phyloP scores from a whole-genome alignment of 2,329 filamentous ascomycete species.

The Teratosphaeria epicoccoides region DNA sequence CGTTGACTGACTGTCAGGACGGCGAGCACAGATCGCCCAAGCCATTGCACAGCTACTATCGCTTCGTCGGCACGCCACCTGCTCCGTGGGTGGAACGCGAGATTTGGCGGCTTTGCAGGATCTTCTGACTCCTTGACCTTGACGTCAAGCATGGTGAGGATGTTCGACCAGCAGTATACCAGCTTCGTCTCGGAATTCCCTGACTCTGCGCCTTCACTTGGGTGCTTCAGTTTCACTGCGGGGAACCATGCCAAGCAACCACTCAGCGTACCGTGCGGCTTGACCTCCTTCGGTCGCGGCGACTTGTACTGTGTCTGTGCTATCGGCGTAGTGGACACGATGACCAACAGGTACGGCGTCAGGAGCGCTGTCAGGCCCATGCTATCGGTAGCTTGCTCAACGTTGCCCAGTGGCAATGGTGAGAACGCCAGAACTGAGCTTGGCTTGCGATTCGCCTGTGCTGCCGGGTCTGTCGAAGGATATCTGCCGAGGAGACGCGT shows the following conservation, averaged over 20 bases:
- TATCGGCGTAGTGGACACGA: slow-evolving; percentile 92
- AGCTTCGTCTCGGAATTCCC: slow-evolving; percentile 68
- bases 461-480: slow-evolving; percentile 54
- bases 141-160: slow-evolving; percentile 86
- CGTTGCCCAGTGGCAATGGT: slow-evolving; percentile 83
- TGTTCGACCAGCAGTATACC: slow-evolving; percentile 96
- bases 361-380: slow-evolving; percentile 91
- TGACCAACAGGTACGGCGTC: slow-evolving; percentile 88
- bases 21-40: slow-evolving; percentile 83
- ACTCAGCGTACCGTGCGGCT: slow-evolving; percentile 81
- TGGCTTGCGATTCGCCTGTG: slow-evolving; percentile 65
- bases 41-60: slow-evolving; percentile 93
- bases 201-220: slow-evolving; percentile 47
- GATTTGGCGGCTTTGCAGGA: slow-evolving; percentile 60
- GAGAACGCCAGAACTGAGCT: slow-evolving; percentile 92
- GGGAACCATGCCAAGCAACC: slow-evolving; percentile 97
- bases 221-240: slow-evolving; percentile 77
- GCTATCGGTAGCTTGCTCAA: slow-evolving; percentile 74
- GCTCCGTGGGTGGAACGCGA: slow-evolving; percentile 72
- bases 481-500: slow-evolving; percentile 87
- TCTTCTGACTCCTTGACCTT: slow-evolving; percentile 56
- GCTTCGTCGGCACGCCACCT: slow-evolving; percentile 91
- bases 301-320: slow-evolving; percentile 96
- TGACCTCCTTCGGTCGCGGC: slow-evolving; percentile 79
- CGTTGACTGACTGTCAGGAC: slow-evolving; percentile 91